Evolutionary conservation across 129 eudicot genomes (phyloP).

Genomic region (Flaveria ramosissima): DNA sequence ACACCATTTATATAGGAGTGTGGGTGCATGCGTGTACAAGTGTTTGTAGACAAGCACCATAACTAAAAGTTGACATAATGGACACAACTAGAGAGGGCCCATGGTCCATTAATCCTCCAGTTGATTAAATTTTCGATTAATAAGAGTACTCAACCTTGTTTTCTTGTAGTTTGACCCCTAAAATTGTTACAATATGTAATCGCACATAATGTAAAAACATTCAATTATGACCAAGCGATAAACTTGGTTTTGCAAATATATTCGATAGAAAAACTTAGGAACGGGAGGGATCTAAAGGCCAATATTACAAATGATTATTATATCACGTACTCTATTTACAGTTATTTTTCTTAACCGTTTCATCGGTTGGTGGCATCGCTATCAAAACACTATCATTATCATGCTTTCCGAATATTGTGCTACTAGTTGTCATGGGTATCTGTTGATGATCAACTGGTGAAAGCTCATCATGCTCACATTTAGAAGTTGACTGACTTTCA

Average conservation of each 20-base stretch:
- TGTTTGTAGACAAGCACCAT: conserved; percentile 1
- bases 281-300: conserved; percentile 11
- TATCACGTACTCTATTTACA: conserved; percentile 10
- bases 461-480: conserved; percentile 28
- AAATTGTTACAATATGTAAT: not conserved
- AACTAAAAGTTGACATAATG: not conserved
- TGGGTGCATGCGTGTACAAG: not conserved
- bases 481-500: conserved; percentile 23
- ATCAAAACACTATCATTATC: conserved; percentile 19
- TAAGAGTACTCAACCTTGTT: not conserved
- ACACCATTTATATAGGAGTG: not conserved
- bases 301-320: conserved; percentile 18
- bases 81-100: not conserved
- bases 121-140: not conserved
- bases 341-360: conserved; percentile 13
- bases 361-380: conserved; percentile 30
- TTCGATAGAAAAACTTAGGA: conserved; percentile 27
- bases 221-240: not conserved
- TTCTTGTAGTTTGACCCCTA: not conserved
- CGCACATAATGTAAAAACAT: not conserved
- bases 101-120: not conserved
- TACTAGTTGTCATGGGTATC: conserved; percentile 28
- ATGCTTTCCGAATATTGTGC: conserved; percentile 22
- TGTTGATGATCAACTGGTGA: conserved; percentile 30
- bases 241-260: conserved; percentile 22